These are phyloP conservation scores for Scheffersomyces insectosa DNA, from an alignment of 1,139 yeast species.

Conservation along the genomic window DNA sequence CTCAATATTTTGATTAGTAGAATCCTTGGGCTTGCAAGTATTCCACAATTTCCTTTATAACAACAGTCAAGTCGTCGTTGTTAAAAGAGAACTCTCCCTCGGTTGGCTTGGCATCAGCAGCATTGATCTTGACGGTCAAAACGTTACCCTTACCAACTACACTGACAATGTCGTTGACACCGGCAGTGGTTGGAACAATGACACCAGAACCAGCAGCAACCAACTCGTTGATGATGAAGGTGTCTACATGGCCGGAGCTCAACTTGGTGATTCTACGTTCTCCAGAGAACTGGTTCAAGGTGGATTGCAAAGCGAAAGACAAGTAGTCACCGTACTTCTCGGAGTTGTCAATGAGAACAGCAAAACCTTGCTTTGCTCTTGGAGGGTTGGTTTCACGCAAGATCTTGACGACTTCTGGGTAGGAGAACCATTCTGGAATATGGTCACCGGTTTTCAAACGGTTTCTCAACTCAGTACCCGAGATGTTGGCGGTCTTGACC, in stretches of 20 bases:
- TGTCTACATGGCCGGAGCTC: constrained; percentile 50
- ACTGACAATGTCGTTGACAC: constrained; percentile 42
- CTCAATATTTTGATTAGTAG: constrained; percentile 22
- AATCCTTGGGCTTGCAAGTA: constrained; percentile 81
- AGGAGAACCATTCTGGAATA: constrained; percentile 96
- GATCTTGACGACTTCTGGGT: constrained; percentile 92
- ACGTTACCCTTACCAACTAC: constrained; percentile 40
- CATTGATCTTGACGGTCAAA: constrained; percentile 20
- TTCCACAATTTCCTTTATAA: constrained; percentile 70
- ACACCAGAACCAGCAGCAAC: constrained; percentile 92
- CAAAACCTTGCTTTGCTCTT: constrained; percentile 85
- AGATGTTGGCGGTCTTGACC: constrained; percentile 82
- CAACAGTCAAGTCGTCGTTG: constrained; percentile 47
- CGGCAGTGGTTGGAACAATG: constrained; percentile 52
- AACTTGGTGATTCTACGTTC: constrained; percentile 82
- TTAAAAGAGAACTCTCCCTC: constrained; percentile 23
- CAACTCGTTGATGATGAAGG: constrained; percentile 75
- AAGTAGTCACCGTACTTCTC: constrained; percentile 55
- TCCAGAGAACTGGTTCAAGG: constrained; percentile 85
- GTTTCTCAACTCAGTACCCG: constrained; percentile 93
- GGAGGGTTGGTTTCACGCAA: constrained; percentile 94
- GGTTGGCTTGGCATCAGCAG: constrained; percentile 14
- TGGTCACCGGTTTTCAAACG: constrained; percentile 82
- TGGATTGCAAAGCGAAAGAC: constrained; percentile 83
- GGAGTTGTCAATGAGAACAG: constrained; percentile 61